Evolutionary conservation across 2,329 filamentous ascomycete genomes (phyloP), one percentile per base, ranked within the genome.

Genomic region (Meredithiella fracta): DNA sequence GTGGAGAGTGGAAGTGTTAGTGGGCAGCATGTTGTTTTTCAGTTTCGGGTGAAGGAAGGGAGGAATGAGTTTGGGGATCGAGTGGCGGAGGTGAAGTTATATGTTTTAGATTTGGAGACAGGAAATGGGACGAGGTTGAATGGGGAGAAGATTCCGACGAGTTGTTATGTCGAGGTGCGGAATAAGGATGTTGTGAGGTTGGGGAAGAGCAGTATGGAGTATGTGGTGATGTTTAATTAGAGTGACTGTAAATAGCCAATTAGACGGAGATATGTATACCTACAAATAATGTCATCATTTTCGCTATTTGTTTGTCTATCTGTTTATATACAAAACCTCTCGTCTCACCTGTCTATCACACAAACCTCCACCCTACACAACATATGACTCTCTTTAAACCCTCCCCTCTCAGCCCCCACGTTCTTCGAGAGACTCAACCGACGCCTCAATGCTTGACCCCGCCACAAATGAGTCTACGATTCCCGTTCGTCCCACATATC

Each of bases 11-110:
- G 90, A 0, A 96, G 88, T 67, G 82, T 89, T 64, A 94, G 88
- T 67, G 94, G 94, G 68, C 92, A 98, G 69, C 92, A 98, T 67
- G 91, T 91, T 0, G 92, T 90, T 7, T 78, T 98, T 47, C 92
- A 98, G 66, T 98, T 98, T 64, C 81, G 92, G 38, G 83, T 88
- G 65, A 79, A 85, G 20, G 85, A 88, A 64, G 89, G 84, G 68
- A 79, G 79, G 60, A 88, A 94, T 62, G 88, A 96, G 68, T 94
- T 79, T 65, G 90, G 89, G 22, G 90, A 96, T 65, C 85, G 82
- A 65, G 75, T 83, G 58, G 87, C 86, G 22, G 83, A 74, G 60
- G 85, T 90, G 49, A 84, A 80, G 70, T 90, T 90, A 0, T 98
- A 97, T 69, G 67, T 97, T 7, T 87, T 98, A 61, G 92, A 98